Evolutionary conservation across 441 rosid species (phyloP), one percentile per base, ranked within the genome.

Genomic region (Eruca vesicaria): DNA sequence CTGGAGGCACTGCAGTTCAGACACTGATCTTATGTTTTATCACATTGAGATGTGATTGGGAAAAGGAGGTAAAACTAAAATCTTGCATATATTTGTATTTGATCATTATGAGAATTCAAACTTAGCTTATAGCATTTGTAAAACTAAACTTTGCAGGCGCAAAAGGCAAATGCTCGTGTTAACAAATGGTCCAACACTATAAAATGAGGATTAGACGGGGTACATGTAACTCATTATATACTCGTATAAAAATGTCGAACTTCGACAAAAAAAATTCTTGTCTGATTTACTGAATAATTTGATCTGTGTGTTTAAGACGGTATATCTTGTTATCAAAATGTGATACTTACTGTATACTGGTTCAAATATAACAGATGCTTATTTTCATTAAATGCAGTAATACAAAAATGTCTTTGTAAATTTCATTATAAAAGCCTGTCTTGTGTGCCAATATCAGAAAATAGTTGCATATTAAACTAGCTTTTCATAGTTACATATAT

Each of bases 1-100:
- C 90, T 23, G 98, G 97, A 16, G 99, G 99, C 33, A 90, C 99
- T 0, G 92, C 93, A 7, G 56, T 86, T 69, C 98, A 94, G 41
- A 94, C 98, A 7, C 9, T 87, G 73, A 81, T 92, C 20, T 60
- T 94, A 55, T 62, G 66, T 26, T 67, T 84, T 38, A 87, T 94
- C 9, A 86, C 90, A 16, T 36, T 83, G 7, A 79, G 86, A 32
- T 94, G 99, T 56, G 93, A 94, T 41, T 94, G 99, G 99, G 92
- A 92, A 2, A 85, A 86, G 55, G 98, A 92, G 92, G 96, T 92
- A 50, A 50, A 50, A 16, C 16, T 48, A 48, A 48, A 7, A 83
- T 58, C 12, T 56, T 15, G 56, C 56, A 50, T 60, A 6, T 36
- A 8, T 73, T 3, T 6, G 0, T 56, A 28, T 56, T 43, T 3